Evolutionary conservation across 2,329 filamentous ascomycete species (phyloP).

Genomic region (Tolypocladium guangdongense): DNA sequence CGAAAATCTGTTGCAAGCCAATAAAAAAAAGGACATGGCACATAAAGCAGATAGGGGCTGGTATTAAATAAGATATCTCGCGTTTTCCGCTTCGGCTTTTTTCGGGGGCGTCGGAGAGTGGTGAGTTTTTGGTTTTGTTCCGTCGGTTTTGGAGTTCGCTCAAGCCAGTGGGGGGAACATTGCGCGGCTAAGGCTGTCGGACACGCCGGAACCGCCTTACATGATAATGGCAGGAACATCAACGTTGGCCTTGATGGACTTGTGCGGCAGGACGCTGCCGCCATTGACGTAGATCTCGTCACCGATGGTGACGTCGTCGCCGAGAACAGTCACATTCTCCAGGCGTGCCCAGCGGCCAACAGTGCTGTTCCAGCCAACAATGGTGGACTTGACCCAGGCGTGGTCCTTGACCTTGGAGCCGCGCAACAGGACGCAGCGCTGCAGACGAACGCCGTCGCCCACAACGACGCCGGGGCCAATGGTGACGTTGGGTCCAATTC

Average conservation of each 20-base stretch:
- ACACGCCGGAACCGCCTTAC: constrained; percentile 26
- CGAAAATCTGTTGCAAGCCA: not conserved
- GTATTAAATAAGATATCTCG: not conserved
- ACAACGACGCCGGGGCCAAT: constrained; percentile 89
- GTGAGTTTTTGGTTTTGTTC: not conserved
- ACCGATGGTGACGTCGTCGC: constrained; percentile 93
- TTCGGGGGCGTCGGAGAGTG: not conserved
- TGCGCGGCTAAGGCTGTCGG: not conserved
- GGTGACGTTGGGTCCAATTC: constrained; percentile 93
- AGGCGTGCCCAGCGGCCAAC: constrained; percentile 92
- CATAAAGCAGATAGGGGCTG: not conserved
- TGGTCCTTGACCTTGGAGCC: constrained; percentile 96
- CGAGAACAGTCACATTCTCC: constrained; percentile 96
- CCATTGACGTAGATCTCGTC: constrained; percentile 99
- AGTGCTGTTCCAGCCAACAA: constrained; percentile 95
- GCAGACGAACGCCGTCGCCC: constrained; percentile 86
- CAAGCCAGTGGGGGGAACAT: not conserved
- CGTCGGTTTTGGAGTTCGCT: not conserved
- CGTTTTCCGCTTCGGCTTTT: not conserved
- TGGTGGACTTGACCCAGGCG: constrained; percentile 97
- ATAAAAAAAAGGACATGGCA: not conserved
- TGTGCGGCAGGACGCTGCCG: constrained; percentile 88
- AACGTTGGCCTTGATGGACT: constrained; percentile 98
- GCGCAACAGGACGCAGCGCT: constrained; percentile 81
- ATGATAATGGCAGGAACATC: constrained; percentile 65